Evolutionary conservation across 2,329 filamentous ascomycete species (phyloP).

Genomic region (Bipolaris gigantea): DNA sequence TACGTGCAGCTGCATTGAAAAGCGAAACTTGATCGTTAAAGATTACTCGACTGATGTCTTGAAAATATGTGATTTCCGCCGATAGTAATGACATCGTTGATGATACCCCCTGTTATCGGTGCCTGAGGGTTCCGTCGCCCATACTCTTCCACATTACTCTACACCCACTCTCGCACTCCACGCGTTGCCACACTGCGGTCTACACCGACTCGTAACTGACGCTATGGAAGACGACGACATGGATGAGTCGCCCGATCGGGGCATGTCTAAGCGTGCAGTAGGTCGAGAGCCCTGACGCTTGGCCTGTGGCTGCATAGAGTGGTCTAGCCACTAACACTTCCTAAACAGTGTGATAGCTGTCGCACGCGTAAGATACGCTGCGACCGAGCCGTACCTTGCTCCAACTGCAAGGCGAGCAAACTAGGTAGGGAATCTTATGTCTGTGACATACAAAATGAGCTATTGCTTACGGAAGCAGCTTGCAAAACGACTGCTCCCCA

Average conservation of each 20-base stretch:
- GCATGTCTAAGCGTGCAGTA: conserved; percentile 38
- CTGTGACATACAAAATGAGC: background rate
- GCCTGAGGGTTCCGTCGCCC: conserved; percentile 20
- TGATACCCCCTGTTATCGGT: conserved; percentile 10
- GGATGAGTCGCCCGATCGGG: conserved; percentile 32
- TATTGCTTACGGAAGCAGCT: conserved; percentile 22
- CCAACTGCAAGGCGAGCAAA: conserved; percentile 44
- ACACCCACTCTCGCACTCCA: conserved; percentile 16
- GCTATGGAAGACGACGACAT: conserved; percentile 38
- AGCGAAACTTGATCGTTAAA: background rate
- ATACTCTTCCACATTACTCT: conserved; percentile 10
- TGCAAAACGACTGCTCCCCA: conserved; percentile 39
- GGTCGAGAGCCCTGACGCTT: background rate
- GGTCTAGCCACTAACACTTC: conserved; percentile 6
- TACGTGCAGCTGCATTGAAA: background rate
- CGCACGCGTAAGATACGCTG: conserved; percentile 42
- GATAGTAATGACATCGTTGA: conserved; percentile 21
- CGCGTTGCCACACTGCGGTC: conserved; percentile 17
- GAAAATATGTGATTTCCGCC: background rate
- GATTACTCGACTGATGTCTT: background rate
- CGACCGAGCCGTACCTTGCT: conserved; percentile 39
- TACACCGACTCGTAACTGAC: conserved; percentile 11
- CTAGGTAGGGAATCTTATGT: conserved; percentile 27
- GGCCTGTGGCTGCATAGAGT: background rate
- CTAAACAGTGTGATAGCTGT: conserved; percentile 39